Base-by-base conservation (phyloP, 768 basidiomycete genomes). In the Boletus patriciae region DNA sequence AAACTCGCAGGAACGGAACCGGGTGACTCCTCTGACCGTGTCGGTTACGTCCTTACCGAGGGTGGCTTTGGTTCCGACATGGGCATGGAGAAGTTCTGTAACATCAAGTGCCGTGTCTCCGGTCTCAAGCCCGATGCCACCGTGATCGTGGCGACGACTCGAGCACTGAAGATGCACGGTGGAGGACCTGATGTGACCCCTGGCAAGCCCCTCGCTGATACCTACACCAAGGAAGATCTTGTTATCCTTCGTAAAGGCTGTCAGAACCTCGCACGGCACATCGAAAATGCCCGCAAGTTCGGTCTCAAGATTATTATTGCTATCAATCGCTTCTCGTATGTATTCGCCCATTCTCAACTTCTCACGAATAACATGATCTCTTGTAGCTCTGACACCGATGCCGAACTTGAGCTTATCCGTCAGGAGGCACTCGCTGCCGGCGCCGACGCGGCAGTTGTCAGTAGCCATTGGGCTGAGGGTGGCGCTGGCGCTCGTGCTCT, bases 31-130 rank as follows among this genome's bases (percentile, higher is more conserved):
- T 62, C 87, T 6, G 86, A 87, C 52, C 86, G 87, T 46, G 84
- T 88, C 44, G 96, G 96, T 40, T 99, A 97, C 66, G 96, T 98
- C 57, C 84, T 99, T 63, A 99, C 96, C 29, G 96, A 99, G 76
- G 95, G 94, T 67, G 96, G 96, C 43, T 99, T 98, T 74, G 96
- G 96, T 54, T 95, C 96, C 21, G 96, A 99, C 72, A 99, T 98
- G 86, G 96, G 94, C 38, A 92, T 95, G 92, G 93, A 94, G 76
- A 97, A 99, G 74, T 99, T 98, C 82, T 98, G 93, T 81, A 98
- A 98, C 76, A 98, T 99, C 81, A 99, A 99, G 74, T 98, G 95
- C 73, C 87, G 96, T 58, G 80, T 90, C 55, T 94, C 92, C 59
- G 96, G 95, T 46, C 82, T 98, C 68, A 88, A 79, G 54, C 97